These are phyloP conservation scores for Kazachstania sp. DNA, from an alignment of 1,139 yeast genomes.

Conservation along the genomic window DNA sequence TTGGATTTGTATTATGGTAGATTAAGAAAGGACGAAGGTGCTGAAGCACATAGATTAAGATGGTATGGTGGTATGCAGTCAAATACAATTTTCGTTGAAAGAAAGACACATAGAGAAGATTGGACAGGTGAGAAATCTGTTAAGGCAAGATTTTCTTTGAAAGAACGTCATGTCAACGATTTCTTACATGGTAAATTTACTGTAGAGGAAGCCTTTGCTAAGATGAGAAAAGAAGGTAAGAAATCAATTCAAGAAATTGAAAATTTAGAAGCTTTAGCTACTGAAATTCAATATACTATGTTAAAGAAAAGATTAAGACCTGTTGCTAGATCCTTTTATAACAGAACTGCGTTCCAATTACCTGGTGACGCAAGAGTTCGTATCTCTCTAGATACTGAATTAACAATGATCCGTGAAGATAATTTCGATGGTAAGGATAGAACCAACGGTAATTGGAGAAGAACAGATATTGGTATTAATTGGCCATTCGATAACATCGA, in stretches of 20 bases:
- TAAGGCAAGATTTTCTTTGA: conserved; percentile 87
- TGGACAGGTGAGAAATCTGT: conserved; percentile 99
- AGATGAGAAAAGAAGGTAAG: conserved; percentile 86
- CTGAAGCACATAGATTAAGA: conserved; percentile 94
- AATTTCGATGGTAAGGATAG: conserved; percentile 89
- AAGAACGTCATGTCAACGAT: conserved; percentile 82
- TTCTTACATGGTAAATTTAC: conserved; percentile 78
- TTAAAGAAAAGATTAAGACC: conserved; percentile 81
- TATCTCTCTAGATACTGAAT: conserved; percentile 91
- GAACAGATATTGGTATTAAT: conserved; percentile 96
- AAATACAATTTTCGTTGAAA: conserved; percentile 87
- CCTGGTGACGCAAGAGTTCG: conserved; percentile 99
- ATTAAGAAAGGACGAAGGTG: conserved; percentile 94
- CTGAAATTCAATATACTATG: conserved; percentile 85
- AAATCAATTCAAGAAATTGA: conserved; percentile 82
- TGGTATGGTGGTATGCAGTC: conserved; percentile 98
- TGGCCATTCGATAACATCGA: conserved; percentile 86
- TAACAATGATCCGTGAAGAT: conserved; percentile 94
- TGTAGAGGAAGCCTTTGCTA: conserved; percentile 83
- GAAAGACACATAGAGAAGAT: conserved; percentile 97
- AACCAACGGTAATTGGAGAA: conserved; percentile 90
- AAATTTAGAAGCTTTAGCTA: conserved; percentile 81
- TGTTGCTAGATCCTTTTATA: conserved; percentile 89
- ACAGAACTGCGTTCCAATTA: conserved; percentile 95
- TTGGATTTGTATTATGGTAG: conserved; percentile 92